Evolutionary conservation across 306 rosid species (phyloP), one percentile per base, ranked within the genome.

Genomic region (Purshia tridentata): DNA sequence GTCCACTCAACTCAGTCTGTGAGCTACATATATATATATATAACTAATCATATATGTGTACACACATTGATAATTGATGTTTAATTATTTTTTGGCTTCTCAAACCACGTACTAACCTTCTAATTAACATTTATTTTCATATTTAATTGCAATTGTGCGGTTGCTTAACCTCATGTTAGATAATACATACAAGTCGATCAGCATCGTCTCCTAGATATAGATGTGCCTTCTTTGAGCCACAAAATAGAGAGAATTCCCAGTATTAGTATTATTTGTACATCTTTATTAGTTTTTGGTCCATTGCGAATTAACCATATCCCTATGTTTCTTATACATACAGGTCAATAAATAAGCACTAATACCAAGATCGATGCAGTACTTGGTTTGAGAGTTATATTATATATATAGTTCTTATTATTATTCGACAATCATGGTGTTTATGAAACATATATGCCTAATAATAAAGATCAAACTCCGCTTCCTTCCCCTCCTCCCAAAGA

Each of bases 191-290:
- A 81, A 67, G 83, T 78, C 75, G 84, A 84, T 77, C 64, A 77
- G 47, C 87, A 78, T 75, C 75, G 76, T 61, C 80, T 73, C 72
- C 90, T 5, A 78, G 84, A 77, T 52, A 65, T 65, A 9, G 4
- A 63, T 65, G 22, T 68, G 80, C 77, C 75, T 58, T 73, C 90
- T 81, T 90, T 75, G 92, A 87, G 86, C 92, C 96, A 83, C 88
- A 69, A 85, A 77, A 84, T 49, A 44, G 70, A 73, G 84, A 76
- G 65, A 72, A 67, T 58, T 71, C 72, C 76, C 60, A 65, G 57
- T 45, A n/a, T 56, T 44, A 13, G 47, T 66, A 19, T 60, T 65
- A n/a, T n/a, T n/a, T n/a, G n/a, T n/a, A n/a, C n/a, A n/a, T n/a
- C n/a, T n/a, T n/a, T n/a, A n/a, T 70, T 65, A n/a, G 37, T 13